phyloP scores from a whole-genome alignment of 495 filamentous ascomycete species.

The Hypoxylon crocopeplum region DNA sequence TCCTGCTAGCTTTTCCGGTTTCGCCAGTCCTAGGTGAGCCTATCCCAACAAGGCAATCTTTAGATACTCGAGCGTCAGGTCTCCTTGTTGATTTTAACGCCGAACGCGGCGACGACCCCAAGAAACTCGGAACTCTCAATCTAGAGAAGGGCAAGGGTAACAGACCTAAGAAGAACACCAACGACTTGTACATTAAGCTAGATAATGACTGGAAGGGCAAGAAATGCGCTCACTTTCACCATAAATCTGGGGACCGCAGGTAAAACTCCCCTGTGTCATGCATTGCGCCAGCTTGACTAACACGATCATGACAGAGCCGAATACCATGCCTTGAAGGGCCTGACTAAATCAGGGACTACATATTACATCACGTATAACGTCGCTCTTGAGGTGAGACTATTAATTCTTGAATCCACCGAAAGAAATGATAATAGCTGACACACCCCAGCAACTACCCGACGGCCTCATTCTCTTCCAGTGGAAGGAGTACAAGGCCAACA shows the following conservation, averaged over 20 bases:
- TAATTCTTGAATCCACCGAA: too few relatives aligned
- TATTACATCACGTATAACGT: conserved; percentile 33
- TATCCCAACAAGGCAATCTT: conserved; percentile 1
- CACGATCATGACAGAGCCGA: conserved; percentile 13
- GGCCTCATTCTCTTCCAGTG: conserved; percentile 30
- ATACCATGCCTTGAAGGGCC: conserved; percentile 21
- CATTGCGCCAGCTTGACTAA: background rate
- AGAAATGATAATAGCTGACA: background rate
- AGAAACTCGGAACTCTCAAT: conserved; percentile 24
- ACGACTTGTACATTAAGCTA: conserved; percentile 22
- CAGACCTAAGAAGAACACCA: conserved; percentile 14
- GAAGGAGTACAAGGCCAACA: conserved; percentile 31
- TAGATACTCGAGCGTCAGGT: background rate
- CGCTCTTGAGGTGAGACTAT: conserved; percentile 14
- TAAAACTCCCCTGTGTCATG: background rate
- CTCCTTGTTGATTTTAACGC: conserved; percentile 26
- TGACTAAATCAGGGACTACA: conserved; percentile 24
- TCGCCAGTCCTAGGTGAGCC: conserved; percentile 11
- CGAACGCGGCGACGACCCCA: conserved; percentile 23
- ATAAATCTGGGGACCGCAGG: conserved; percentile 22
- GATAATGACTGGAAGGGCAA: conserved; percentile 19
- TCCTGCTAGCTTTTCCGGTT: background rate
- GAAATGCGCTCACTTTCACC: conserved; percentile 21
- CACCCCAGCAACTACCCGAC: conserved; percentile 13
- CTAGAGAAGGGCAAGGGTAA: conserved; percentile 22